Conservation (phyloP, 1,139 yeast species). For the Pichia sp. region DNA sequence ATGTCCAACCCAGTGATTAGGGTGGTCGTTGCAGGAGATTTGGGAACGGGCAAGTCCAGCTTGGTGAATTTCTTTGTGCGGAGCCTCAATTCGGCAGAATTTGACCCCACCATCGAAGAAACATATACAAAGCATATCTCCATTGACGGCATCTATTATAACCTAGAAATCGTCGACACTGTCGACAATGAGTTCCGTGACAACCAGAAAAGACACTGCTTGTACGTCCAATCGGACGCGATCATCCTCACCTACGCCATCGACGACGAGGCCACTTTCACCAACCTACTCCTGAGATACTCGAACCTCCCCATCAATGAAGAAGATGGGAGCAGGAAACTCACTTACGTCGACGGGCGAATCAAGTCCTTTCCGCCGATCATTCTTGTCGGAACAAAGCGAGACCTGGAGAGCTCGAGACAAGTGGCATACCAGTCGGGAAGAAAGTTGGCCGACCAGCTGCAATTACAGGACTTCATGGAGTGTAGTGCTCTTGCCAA, state of each 20-base stretch:
- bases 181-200: conserved; percentile 46
- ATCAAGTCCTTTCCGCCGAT: conserved; percentile 22
- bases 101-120: conserved; percentile 54
- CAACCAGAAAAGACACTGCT: conserved; percentile 39
- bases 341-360: conserved; percentile 5
- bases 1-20: conserved; percentile 31
- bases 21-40: conserved; percentile 47
- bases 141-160: conserved; percentile 38
- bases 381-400: conserved; percentile 34
- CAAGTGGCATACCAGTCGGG: conserved; percentile 41
- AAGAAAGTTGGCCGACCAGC: conserved; percentile 37
- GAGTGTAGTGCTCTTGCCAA: conserved; percentile 53
- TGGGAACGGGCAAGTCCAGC: conserved; percentile 56
- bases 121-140: conserved; percentile 35
- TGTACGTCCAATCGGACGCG: conserved; percentile 42
- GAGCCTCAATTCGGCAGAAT: conserved; percentile 47
- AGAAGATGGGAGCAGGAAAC: conserved; percentile 12
- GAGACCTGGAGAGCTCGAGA: conserved; percentile 36
- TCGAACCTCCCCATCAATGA: conserved; percentile 15
- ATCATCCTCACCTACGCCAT: conserved; percentile 51
- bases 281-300: conserved; percentile 22
- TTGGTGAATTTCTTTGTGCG: conserved; percentile 44
- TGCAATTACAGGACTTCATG: conserved; percentile 40
- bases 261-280: conserved; percentile 30
- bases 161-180: conserved; percentile 51